Conservation (phyloP, 306 rosid species). For the Senna tora region DNA sequence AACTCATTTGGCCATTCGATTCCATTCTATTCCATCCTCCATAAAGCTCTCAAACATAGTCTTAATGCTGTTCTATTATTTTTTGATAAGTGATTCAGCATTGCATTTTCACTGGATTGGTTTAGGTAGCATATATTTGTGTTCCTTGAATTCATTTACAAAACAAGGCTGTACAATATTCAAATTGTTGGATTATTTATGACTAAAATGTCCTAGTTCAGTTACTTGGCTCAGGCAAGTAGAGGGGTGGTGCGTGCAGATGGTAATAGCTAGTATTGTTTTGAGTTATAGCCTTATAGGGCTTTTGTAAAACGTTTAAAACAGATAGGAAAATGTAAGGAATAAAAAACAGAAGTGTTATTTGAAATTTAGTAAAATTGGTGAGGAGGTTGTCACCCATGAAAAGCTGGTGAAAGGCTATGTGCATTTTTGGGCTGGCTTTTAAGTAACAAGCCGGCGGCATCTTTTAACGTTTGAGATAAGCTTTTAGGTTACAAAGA, state of each 20-base stretch:
- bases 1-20: no score
- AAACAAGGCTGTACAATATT: background rate
- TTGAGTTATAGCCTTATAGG: no score
- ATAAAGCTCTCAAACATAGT: no score
- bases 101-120: constrained; percentile 13
- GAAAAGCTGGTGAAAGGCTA: background rate
- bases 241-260: background rate
- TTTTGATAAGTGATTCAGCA: background rate
- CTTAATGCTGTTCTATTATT: background rate
- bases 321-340: no score
- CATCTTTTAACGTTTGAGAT: no score
- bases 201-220: background rate
- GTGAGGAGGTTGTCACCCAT: background rate
- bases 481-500: no score
- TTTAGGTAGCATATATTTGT: constrained; percentile 8
- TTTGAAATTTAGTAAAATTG: background rate
- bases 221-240: background rate
- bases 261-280: background rate
- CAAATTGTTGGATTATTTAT: constrained; percentile 7
- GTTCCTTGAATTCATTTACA: background rate
- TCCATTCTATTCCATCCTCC: no score
- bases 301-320: background rate
- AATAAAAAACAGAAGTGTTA: no score
- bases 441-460: background rate
- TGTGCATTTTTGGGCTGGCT: background rate